Conservation (phyloP, 495 filamentous ascomycete species). For the Echria macrotheca region DNA sequence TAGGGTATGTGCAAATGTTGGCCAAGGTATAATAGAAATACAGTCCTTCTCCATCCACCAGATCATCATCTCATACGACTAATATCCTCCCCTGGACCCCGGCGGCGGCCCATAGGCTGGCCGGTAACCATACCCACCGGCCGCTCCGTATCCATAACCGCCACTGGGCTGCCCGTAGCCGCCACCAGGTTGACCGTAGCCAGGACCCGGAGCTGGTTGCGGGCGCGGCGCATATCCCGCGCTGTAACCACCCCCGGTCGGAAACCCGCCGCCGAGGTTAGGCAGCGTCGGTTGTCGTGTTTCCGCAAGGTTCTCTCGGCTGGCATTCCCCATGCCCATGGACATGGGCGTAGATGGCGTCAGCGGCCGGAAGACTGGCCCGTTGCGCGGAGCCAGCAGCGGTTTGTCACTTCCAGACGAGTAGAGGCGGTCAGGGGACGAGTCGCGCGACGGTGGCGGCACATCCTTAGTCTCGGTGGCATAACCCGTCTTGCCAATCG, state of each 20-base stretch:
- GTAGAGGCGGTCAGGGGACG: slow-evolving; percentile 21
- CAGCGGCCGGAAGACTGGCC: slow-evolving; percentile 18
- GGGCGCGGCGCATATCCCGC: slow-evolving; percentile 1
- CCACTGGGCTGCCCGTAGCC: background rate
- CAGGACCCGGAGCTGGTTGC: background rate
- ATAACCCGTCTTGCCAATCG: slow-evolving; percentile 25
- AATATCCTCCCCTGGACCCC: slow-evolving; percentile 1
- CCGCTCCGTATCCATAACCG: slow-evolving; percentile 4
- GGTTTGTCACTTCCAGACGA: background rate
- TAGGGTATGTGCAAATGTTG: slow-evolving; percentile 8
- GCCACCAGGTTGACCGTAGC: no score
- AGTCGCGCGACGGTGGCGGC: background rate
- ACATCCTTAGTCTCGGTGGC: slow-evolving; percentile 19
- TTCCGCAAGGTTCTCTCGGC: slow-evolving; percentile 25
- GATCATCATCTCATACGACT: background rate
- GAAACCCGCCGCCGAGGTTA: slow-evolving; percentile 6
- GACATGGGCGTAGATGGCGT: slow-evolving; percentile 23
- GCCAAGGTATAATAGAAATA: slow-evolving; percentile 5
- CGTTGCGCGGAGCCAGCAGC: slow-evolving; percentile 4
- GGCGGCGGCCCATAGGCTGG: slow-evolving; percentile 1
- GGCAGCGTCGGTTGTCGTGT: slow-evolving; percentile 30
- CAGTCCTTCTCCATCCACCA: background rate
- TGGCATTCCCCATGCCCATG: slow-evolving; percentile 9
- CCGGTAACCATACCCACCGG: slow-evolving; percentile 4
- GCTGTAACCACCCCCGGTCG: slow-evolving; percentile 13